Evolutionary conservation across 768 basidiomycete genomes (phyloP).

Genomic region (Trametes gibbosa): DNA sequence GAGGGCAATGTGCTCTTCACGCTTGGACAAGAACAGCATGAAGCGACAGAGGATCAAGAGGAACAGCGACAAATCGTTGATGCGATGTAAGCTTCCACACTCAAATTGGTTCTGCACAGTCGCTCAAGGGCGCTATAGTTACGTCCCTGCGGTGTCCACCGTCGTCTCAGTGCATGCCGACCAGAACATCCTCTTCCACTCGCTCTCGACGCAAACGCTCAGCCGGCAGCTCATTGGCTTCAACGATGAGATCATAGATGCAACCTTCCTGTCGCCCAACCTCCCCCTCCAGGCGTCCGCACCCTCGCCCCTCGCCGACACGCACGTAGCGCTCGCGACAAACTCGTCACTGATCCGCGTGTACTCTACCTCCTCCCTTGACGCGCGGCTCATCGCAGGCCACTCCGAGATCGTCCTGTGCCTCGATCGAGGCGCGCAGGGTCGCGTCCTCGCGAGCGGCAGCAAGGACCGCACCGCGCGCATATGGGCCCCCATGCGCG

Average conservation of each 20-base stretch:
- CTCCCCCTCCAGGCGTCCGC: constrained; percentile 25
- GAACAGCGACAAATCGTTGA: constrained; percentile 83
- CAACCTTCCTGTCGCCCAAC: constrained; percentile 62
- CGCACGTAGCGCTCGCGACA: constrained; percentile 90
- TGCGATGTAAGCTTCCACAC: constrained; percentile 61
- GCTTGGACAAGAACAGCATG: constrained; percentile 49
- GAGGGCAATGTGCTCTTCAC: constrained; percentile 62
- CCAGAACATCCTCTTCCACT: constrained; percentile 94
- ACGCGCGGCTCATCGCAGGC: constrained; percentile 83
- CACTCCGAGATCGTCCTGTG: constrained; percentile 92
- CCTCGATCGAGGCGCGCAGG: constrained; percentile 65
- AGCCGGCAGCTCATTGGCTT: constrained; percentile 89
- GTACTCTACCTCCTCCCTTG: constrained; percentile 72
- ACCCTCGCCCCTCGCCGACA: constrained; percentile 41
- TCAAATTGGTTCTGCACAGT: background rate
- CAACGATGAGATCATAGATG: constrained; percentile 97
- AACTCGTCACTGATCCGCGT: constrained; percentile 95
- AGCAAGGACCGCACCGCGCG: constrained; percentile 90
- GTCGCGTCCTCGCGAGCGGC: constrained; percentile 79
- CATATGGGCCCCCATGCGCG: constrained; percentile 60
- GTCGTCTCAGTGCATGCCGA: constrained; percentile 89
- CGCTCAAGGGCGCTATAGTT: constrained; percentile 43
- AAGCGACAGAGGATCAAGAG: constrained; percentile 55
- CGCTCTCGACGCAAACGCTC: constrained; percentile 60
- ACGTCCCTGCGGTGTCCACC: constrained; percentile 59